phyloP scores from a whole-genome alignment of 177 flowering plant genomes.

The Tripterygium wilfordii region DNA sequence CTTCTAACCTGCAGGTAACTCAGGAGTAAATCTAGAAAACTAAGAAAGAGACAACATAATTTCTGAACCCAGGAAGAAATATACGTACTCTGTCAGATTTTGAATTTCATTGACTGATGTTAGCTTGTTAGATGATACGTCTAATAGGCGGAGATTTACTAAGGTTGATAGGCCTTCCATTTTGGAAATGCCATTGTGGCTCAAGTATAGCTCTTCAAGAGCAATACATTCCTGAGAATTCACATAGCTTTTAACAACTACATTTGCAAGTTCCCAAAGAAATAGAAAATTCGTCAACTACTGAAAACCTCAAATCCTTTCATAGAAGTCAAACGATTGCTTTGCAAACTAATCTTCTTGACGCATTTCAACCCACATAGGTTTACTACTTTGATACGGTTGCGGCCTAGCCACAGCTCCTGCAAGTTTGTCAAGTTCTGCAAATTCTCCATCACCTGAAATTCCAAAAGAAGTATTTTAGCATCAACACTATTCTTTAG shows the following conservation, averaged over 20 bases:
- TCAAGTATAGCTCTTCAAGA: constrained; percentile 88
- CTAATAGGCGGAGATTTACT: constrained; percentile 76
- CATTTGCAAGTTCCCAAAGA: too few relatives aligned
- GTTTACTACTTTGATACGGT: constrained; percentile 71
- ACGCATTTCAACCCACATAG: constrained; percentile 81
- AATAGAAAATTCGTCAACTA: neutral
- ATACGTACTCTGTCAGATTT: constrained; percentile 47
- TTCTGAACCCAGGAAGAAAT: too few relatives aligned
- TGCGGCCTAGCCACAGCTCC: constrained; percentile 94
- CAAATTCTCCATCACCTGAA: constrained; percentile 91
- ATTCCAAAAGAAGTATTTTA: too few relatives aligned
- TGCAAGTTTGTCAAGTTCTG: constrained; percentile 59
- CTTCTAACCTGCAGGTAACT: constrained; percentile 71
- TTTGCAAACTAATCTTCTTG: constrained; percentile 88
- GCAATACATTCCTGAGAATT: constrained; percentile 74
- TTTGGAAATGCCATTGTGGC: constrained; percentile 93
- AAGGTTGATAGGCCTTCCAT: constrained; percentile 88
- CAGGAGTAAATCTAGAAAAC: neutral
- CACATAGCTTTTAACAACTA: neutral
- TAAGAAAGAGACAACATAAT: neutral
- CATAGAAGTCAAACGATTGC: constrained; percentile 93
- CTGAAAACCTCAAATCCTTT: constrained; percentile 67
- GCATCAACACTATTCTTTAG: too few relatives aligned
- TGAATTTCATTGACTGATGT: constrained; percentile 65
- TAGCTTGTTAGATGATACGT: constrained; percentile 86